phyloP scores from a whole-genome alignment of 768 basidiomycete genomes.

The Omphalotus guepiniiformis region DNA sequence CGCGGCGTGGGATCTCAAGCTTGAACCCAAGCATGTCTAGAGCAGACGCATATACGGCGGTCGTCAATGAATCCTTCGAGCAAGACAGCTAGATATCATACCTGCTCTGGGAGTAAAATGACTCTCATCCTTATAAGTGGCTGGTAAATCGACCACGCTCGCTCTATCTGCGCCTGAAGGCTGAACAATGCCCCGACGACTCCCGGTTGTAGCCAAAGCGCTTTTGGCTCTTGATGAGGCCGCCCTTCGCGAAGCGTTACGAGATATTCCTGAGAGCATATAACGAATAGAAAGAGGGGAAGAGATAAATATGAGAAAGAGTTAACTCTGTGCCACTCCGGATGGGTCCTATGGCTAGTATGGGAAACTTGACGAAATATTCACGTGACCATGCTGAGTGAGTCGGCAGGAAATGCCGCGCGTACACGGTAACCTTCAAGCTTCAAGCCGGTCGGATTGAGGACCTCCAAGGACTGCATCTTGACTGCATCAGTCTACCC shows the following conservation, averaged over 20 bases:
- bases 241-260: constrained; percentile 31
- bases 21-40: constrained; percentile 90
- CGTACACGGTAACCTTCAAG: too few species aligned
- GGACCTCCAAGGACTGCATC: too few species aligned
- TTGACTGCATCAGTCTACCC: too few species aligned
- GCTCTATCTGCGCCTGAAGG: constrained; percentile 81
- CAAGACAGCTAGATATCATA: constrained; percentile 21
- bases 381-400: too few species aligned
- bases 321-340: too few species aligned
- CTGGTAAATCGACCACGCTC: constrained; percentile 77
- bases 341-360: too few species aligned
- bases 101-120: constrained; percentile 71
- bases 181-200: constrained; percentile 66
- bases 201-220: constrained; percentile 19
- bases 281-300: background rate
- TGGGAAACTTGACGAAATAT: too few species aligned
- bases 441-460: too few species aligned
- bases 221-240: constrained; percentile 22
- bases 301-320: too few species aligned
- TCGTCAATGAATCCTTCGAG: background rate
- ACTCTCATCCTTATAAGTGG: constrained; percentile 63
- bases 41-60: background rate
- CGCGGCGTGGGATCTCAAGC: constrained; percentile 58
- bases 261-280: constrained; percentile 61
- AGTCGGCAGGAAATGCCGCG: too few species aligned